A percentile compares a stretch with the other conserved stretches of the same genome.
phyloP scores from a whole-genome alignment of 768 basidiomycete species.

The Leccinum subgranulosum region DNA sequence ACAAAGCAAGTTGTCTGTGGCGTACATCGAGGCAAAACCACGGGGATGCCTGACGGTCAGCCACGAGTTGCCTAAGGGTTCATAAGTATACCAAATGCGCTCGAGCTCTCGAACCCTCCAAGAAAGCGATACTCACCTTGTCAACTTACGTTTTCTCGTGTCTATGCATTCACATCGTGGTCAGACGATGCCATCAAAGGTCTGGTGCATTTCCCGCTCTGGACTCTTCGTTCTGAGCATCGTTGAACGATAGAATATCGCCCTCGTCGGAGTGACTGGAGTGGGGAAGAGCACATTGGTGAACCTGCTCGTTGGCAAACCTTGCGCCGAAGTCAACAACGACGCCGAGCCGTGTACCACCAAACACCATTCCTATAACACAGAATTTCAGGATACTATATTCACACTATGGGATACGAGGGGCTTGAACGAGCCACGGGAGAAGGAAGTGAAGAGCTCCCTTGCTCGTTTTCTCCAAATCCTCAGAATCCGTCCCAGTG shows the following conservation, averaged over 20 bases:
- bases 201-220: background rate
- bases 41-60: background rate
- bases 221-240: background rate
- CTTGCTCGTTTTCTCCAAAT: constrained; percentile 4
- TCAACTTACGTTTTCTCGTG: background rate
- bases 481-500: constrained; percentile 3
- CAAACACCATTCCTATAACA: background rate
- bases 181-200: constrained; percentile 1
- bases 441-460: background rate
- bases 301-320: constrained; percentile 9
- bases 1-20: background rate
- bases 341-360: constrained; percentile 5
- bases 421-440: constrained; percentile 10
- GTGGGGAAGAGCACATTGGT: constrained; percentile 17
- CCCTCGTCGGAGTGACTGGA: constrained; percentile 12
- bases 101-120: background rate
- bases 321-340: constrained; percentile 3
- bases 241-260: constrained; percentile 2
- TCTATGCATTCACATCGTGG: background rate
- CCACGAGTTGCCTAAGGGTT: background rate
- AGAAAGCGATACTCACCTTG: background rate
- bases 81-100: background rate
- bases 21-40: constrained; percentile 3
- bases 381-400: background rate
- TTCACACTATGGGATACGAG: constrained; percentile 12